Evolutionary conservation across 1,139 yeast genomes (phyloP).

Genomic region (Hemisphaericaspora lyxosophila): DNA sequence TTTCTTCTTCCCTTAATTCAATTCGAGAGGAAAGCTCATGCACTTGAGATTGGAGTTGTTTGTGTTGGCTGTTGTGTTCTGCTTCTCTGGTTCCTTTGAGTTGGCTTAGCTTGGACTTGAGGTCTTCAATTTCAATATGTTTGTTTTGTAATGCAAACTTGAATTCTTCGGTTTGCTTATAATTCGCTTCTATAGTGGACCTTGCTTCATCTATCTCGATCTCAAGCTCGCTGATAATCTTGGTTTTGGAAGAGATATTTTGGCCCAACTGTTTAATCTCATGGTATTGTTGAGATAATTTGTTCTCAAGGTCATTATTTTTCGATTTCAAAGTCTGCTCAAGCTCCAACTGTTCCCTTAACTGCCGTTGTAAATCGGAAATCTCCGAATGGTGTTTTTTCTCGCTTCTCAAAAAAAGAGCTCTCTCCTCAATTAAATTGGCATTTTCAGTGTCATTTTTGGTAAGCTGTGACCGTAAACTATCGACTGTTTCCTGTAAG

Average conservation of each 20-base stretch:
- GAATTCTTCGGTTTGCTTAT: background rate
- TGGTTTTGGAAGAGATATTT: background rate
- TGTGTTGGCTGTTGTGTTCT: background rate
- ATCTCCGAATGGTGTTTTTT: background rate
- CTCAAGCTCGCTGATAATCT: slow-evolving; percentile 3
- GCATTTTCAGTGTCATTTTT: background rate
- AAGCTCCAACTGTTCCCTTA: slow-evolving; percentile 5
- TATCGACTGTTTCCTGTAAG: background rate
- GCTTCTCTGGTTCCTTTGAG: background rate
- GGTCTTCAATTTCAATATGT: slow-evolving; percentile 1
- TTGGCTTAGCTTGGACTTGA: slow-evolving; percentile 1
- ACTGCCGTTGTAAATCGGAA: slow-evolving; percentile 5
- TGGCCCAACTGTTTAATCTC: slow-evolving; percentile 2
- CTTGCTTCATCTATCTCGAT: background rate
- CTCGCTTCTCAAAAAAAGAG: slow-evolving; percentile 1
- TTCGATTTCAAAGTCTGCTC: slow-evolving; percentile 3
- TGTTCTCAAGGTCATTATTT: slow-evolving; percentile 2
- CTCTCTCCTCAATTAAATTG: slow-evolving; percentile 2
- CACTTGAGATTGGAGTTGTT: background rate
- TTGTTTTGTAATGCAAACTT: background rate
- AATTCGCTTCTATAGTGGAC: background rate
- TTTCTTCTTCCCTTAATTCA: background rate
- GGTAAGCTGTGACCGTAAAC: background rate
- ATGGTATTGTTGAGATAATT: background rate
- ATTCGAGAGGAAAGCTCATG: background rate